Percentiles rank a stretch among this genome's conserved stretches.
Conservation (phyloP, 768 basidiomycete species). For the Sistotremastrum niveocremeum region DNA sequence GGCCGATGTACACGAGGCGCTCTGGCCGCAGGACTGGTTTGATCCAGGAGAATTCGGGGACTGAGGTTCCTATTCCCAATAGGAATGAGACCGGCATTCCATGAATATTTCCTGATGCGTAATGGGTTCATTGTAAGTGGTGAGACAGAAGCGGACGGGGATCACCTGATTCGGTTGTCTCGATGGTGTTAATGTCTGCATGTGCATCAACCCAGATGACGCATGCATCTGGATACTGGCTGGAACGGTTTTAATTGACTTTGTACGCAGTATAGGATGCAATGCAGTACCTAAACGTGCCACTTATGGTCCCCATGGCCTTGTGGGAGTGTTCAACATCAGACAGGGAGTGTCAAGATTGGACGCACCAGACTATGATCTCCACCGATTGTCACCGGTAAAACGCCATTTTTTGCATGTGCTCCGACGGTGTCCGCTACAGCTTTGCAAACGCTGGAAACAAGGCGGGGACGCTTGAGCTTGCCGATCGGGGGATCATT, state of each 20-base stretch:
- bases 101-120: slow-evolving; percentile 71
- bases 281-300: slow-evolving; percentile 54
- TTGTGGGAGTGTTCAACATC: slow-evolving; percentile 15
- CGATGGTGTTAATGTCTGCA: slow-evolving; percentile 87
- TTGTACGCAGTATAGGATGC: not conserved
- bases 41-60: slow-evolving; percentile 41
- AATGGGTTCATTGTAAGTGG: not conserved
- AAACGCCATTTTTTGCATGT: slow-evolving; percentile 62
- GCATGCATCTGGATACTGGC: slow-evolving; percentile 65
- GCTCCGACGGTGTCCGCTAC: slow-evolving; percentile 66
- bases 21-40: slow-evolving; percentile 55
- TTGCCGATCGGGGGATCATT: slow-evolving; percentile 74
- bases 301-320: slow-evolving; percentile 92
- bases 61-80: slow-evolving; percentile 31
- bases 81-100: slow-evolving; percentile 98
- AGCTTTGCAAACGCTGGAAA: slow-evolving; percentile 67
- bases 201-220: slow-evolving; percentile 97
- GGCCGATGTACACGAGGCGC: slow-evolving; percentile 89
- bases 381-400: slow-evolving; percentile 88
- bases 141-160: not conserved
- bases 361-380: slow-evolving; percentile 80
- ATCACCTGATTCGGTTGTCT: slow-evolving; percentile 63
- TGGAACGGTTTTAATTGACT: slow-evolving; percentile 14
- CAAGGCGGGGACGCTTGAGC: slow-evolving; percentile 82
- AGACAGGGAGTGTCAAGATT: slow-evolving; percentile 1